Base-by-base conservation (phyloP, 2,329 filamentous ascomycete genomes). In the Diaporthe citrichinensis region DNA sequence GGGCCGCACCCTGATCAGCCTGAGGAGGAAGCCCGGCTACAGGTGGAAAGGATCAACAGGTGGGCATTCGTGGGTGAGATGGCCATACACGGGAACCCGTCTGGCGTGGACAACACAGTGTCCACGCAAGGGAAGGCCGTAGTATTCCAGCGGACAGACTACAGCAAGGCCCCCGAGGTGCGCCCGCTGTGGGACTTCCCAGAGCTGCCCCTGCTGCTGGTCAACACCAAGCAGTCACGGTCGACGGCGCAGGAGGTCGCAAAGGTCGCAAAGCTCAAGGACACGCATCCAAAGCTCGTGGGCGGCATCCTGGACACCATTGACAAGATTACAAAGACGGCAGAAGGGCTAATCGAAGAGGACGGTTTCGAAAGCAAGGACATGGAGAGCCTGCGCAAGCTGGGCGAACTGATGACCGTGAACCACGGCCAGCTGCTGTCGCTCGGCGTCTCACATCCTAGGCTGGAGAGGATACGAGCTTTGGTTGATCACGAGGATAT, bases 11-110 rank as follows among this genome's bases (percentile, higher is more conserved):
- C 94, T 0, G 96, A 98, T 80, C 96, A 98, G 84, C 95, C 95
- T 5, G 86, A 92, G 0, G 92, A 95, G 73, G 97, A 99, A 85
- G 95, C 95, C n/a, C 92, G 94, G 76, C 85, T 95, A 58, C 96
- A 99, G 83, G 90, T 98, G 41, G 96, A 98, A 86, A 92, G 96
- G 78, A 98, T 99, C 85, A 99, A 99, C 84, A 91, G 94, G 77
- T 99, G 97, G 97, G 96, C 97, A 0, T 98, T 98, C 84, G 97
- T 99, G 0, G 94, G 94, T 34, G 97, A 99, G 84, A 94, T 98
- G 92, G 97, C 95, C 85, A 98, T 98, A 78, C 97, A 99, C 82
- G 97, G 96, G 51, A 98, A 98, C 81, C 97, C 97, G 0, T 98
- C 95, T 0, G 97, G 97, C 0, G 95, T 99, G 58, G 97, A 99